These are phyloP conservation scores for Penstemon eatonii DNA, from an alignment of 257 asterid species.

Conservation along the genomic window DNA sequence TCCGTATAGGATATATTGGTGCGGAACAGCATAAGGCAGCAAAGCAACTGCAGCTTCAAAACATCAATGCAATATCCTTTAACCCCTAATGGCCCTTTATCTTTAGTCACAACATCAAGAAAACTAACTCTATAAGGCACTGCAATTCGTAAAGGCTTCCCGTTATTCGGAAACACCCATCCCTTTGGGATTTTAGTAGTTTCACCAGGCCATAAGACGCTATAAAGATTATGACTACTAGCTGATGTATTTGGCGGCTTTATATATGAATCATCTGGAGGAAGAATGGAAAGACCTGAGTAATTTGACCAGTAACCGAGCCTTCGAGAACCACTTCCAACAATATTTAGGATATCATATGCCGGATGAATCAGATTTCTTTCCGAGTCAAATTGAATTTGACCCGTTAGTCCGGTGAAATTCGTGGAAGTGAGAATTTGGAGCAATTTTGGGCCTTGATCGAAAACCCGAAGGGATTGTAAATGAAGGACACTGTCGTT, in stretches of 20 bases:
- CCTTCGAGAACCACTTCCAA: no score
- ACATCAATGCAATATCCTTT: constrained; percentile 74
- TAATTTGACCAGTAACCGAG: constrained; percentile 6
- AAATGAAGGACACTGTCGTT: no score
- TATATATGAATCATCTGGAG: constrained; percentile 27
- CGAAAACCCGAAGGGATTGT: no score
- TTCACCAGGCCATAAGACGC: constrained; percentile 78
- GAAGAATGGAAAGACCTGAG: constrained; percentile 32
- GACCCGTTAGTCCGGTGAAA: no score
- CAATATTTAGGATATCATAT: no score
- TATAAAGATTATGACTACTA: constrained; percentile 43
- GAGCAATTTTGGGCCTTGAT: no score
- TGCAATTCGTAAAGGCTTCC: constrained; percentile 56
- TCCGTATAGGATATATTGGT: constrained; percentile 59
- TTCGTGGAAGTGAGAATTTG: no score
- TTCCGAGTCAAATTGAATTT: no score
- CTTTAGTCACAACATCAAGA: constrained; percentile 57
- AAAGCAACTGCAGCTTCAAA: constrained; percentile 72
- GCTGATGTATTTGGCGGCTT: constrained; percentile 45
- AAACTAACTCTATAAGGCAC: constrained; percentile 60
- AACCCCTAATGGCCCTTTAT: constrained; percentile 59
- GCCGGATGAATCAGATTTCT: no score
- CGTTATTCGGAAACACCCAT: constrained; percentile 80
- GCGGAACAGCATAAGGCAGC: constrained; percentile 73
- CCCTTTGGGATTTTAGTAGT: constrained; percentile 57